Base-by-base conservation (phyloP, 2,329 filamentous ascomycete genomes). In the Penicillium sp. region DNA sequence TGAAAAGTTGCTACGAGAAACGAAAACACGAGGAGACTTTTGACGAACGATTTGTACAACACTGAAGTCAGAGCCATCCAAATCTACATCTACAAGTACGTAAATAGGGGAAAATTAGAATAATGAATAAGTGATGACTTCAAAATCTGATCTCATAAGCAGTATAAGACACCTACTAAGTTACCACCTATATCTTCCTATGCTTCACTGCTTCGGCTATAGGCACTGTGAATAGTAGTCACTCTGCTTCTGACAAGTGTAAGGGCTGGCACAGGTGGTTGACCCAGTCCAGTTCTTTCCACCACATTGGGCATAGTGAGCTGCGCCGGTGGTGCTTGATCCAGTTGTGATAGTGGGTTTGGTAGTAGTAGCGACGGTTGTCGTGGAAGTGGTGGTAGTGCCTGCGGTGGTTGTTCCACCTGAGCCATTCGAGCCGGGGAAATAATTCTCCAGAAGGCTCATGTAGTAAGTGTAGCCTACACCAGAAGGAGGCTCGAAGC, bases 181-280 rank as follows among this genome's bases (percentile, higher is more conserved):
- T 19, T 36, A 29, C 5, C 7, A 4, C 16, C 13, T 5, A 34
- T 34, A 11, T 27, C 15, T 25, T 25, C 19, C 15, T 25, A 25
- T 21, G n/a, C 19, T 5, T 7, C 7, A 15, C 36, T 38, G 16
- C 16, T 13, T 15, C 6, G 3, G 29, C 44, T 66, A 68, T 29
- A 73, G 52, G 56, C 74, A 76, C 61, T 76, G 73, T 16, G 68
- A 73, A 56, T 76, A 76, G 52, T 65, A 76, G n/a, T 69, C 65
- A 53, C 72, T 72, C 53, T 64, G 55, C 23, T 60, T 63, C 11
- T 69, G 61, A 61, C 73, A 76, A 11, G 65, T 72, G 45, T 66
- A 71, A 7, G 69, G 69, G 45, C 65, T 65, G 8, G 51, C 65
- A 55, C 74, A 76, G 1, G 47, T 55, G 1, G 68, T 74, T 9